Evolutionary conservation across 768 basidiomycete genomes (phyloP), one percentile per base, ranked within the genome.

Genomic region (Galerina sulciceps): DNA sequence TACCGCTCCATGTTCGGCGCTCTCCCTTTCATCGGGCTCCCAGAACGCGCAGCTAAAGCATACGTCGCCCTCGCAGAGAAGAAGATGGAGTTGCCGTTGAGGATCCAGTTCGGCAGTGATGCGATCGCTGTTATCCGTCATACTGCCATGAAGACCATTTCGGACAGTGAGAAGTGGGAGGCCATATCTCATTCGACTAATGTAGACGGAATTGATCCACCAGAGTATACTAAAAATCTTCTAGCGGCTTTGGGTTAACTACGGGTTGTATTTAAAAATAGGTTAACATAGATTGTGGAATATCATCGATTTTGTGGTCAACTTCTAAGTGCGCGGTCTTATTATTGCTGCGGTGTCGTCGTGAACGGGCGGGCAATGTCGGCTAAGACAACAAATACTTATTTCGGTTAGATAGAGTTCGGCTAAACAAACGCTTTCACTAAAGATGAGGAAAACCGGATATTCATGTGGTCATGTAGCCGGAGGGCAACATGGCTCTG

Each of bases 41-140:
- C 63, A 8, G 53, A 57, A n/a, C 50, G 57, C 14, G 67, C 61
- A 62, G 69, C 62, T 37, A 62, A 60, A 17, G 65, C 65, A 13
- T 40, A 66, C 26, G 35, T 66, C 3, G 52, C 36, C 11, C 40
- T 63, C 13, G 62, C 64, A 6, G 61, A 55, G 40, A 42, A 62
- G 47, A 44, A 45, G n/a, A 20, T 2, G 6, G 52, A 61, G n/a
- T 49, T 71, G n/a, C 69, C 67, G 11, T 50, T 67, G 20, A 65
- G 69, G 41, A 53, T 69, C 14, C 69, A 67, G 37, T 53, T 71
- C 22, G 68, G 68, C 10, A 65, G 59, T 23, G 68, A 71, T 22
- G 44, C 66, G 20, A 50, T 61, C 36, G 58, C 62, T 15, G 46
- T 69, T 23, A 60, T 69, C 15, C 37, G 53, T 14, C 41, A 54